Evolutionary conservation across 768 basidiomycete genomes (phyloP).

Genomic region (Hygrophoropsis aurantiaca): DNA sequence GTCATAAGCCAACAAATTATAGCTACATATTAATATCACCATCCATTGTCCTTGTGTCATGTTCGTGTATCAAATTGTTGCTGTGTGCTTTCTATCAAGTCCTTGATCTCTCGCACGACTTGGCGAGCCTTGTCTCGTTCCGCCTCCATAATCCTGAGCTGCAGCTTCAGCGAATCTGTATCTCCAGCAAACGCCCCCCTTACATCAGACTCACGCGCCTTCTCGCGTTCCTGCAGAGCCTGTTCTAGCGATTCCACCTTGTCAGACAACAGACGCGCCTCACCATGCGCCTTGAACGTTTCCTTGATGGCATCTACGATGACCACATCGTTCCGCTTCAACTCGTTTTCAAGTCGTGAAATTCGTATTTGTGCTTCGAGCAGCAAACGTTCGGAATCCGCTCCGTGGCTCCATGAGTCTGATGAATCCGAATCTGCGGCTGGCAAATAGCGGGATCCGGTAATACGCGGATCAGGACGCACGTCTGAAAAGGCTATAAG

Average conservation of each 20-base stretch:
- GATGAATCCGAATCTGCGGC: background rate
- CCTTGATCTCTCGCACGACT: conserved; percentile 7
- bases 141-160: conserved; percentile 13
- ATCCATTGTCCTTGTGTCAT: no score
- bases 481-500: conserved; percentile 15
- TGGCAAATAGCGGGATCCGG: background rate
- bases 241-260: conserved; percentile 23
- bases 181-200: background rate
- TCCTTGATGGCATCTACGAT: conserved; percentile 16
- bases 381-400: background rate
- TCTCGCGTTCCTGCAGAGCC: conserved; percentile 8
- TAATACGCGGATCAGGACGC: background rate
- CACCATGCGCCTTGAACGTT: conserved; percentile 14
- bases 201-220: background rate
- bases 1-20: no score
- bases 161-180: conserved; percentile 9
- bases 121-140: conserved; percentile 19
- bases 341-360: conserved; percentile 5
- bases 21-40: no score
- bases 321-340: conserved; percentile 6
- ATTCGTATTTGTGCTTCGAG: conserved; percentile 13
- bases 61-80: no score
- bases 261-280: conserved; percentile 17
- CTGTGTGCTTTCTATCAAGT: background rate
- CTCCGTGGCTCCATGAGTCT: background rate